Base-by-base conservation (phyloP, 768 basidiomycete genomes). In the Mycena capillaripes region DNA sequence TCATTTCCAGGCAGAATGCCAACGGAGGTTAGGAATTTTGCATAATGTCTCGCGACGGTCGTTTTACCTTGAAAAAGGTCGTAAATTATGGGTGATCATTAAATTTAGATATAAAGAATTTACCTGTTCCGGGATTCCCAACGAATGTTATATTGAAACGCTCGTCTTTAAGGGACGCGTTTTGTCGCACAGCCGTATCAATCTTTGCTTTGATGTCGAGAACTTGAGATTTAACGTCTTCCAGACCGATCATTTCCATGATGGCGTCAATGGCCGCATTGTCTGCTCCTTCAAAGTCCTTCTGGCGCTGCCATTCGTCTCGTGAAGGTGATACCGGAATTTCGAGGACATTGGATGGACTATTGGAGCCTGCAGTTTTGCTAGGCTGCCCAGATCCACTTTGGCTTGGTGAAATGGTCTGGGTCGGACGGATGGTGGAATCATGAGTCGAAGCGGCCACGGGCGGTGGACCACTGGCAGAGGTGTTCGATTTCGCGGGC, bases 41-140 rank as follows among this genome's bases (percentile, higher is more conserved):
- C 90, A 73, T 92, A 93, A 38, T 86, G 82, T 21, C 92, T 81
- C 1, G 91, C 92, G 7, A 93, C 85, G 0, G 92, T 93, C 0
- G 92, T 93, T 83, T 93, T 92, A 14, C 91, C 92, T 92, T 40
- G 1, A 25, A 53, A 58, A 42, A 4, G 12, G 6, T 9, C 34
- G 2, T 60, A 23, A 25, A 57, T 30, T 14, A 40, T 17, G 4
- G 42, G 3, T 0, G 3, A 2, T 6, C 0, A 23, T 17, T 23
- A 27, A 4, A 46, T 57, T 2, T 6, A 40, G 21, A 53, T 11
- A 68, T 10, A 70, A 34, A 4, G 5, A n/a, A 72, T 84, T 32
- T 67, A 93, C 92, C 92, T 78, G 93, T 94, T 11, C 92, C 92
- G 4, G 92, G 93, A 75, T 94, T 94, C 17, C 92, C 92, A 0